phyloP scores from a whole-genome alignment of 2,329 filamentous ascomycete species.

The Zalaria sp. region DNA sequence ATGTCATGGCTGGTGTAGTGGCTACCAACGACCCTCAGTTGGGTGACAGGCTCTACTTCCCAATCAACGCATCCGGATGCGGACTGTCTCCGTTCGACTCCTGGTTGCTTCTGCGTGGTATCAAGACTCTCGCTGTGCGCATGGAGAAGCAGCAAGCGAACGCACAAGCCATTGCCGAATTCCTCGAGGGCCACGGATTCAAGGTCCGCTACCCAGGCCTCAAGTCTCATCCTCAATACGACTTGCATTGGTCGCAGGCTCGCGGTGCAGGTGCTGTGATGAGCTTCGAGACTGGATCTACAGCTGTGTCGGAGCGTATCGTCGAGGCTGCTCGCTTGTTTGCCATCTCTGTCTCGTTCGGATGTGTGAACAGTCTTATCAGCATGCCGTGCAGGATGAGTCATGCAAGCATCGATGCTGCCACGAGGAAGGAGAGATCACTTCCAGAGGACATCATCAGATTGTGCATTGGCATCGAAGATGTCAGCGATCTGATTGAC shows the following conservation, averaged over 20 bases:
- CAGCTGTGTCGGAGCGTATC: slow-evolving; percentile 72
- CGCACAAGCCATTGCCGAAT: slow-evolving; percentile 79
- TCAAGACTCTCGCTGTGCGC: slow-evolving; percentile 92
- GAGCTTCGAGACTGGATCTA: slow-evolving; percentile 88
- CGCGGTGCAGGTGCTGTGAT: slow-evolving; percentile 87
- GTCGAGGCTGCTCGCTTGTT: slow-evolving; percentile 85
- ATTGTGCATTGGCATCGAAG: slow-evolving; percentile 92
- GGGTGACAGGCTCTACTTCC: slow-evolving; percentile 86
- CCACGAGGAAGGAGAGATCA: slow-evolving; percentile 74
- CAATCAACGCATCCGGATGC: slow-evolving; percentile 92
- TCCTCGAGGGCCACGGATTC: slow-evolving; percentile 84
- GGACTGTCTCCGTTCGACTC: slow-evolving; percentile 91
- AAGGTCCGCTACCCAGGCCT: slow-evolving; percentile 89
- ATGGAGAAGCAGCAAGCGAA: slow-evolving; percentile 98
- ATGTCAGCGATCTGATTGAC: slow-evolving; percentile 80
- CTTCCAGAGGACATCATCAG: slow-evolving; percentile 96
- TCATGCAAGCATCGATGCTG: slow-evolving; percentile 93
- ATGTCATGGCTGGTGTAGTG: slow-evolving; percentile 96
- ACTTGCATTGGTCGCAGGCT: slow-evolving; percentile 89
- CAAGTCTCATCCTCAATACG: slow-evolving; percentile 90
- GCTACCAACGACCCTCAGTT: slow-evolving; percentile 72
- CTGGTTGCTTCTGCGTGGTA: slow-evolving; percentile 84
- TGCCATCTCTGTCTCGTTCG: slow-evolving; percentile 94
- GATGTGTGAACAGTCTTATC: slow-evolving; percentile 95
- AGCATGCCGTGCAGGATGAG: slow-evolving; percentile 99